A percentile compares a stretch with the other conserved stretches of the same genome.
Evolutionary conservation across 2,329 filamentous ascomycete species (phyloP).

Genomic region (Ascochyta rabiei): DNA sequence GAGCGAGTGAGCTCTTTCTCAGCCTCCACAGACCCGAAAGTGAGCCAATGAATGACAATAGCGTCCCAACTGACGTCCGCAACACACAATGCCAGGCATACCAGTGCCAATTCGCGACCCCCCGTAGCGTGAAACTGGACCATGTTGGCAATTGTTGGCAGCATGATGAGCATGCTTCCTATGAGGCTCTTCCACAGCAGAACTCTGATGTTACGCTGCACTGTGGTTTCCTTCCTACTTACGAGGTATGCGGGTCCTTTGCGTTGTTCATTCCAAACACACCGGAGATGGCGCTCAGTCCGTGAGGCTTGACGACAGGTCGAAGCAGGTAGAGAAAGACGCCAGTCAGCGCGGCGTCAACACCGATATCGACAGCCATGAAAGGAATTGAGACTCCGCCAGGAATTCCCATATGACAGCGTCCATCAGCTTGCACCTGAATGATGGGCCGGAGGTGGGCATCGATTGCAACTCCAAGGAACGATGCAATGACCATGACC

Average conservation of each 20-base stretch:
- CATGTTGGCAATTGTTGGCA: slow-evolving; percentile 45
- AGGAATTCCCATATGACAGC: slow-evolving; percentile 45
- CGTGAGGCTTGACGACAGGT: slow-evolving; percentile 19
- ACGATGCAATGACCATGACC: slow-evolving; percentile 23
- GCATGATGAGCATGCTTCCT: slow-evolving; percentile 39
- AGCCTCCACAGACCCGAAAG: slow-evolving; percentile 13
- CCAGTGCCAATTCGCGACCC: slow-evolving; percentile 40
- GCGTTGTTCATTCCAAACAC: neutral
- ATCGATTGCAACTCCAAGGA: slow-evolving; percentile 25
- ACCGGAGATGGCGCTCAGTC: slow-evolving; percentile 8
- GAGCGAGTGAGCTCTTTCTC: slow-evolving; percentile 6
- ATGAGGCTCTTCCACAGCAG: slow-evolving; percentile 28
- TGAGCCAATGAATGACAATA: slow-evolving; percentile 19
- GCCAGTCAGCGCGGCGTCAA: slow-evolving; percentile 40
- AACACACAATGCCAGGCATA: slow-evolving; percentile 45
- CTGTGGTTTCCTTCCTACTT: slow-evolving; percentile 7
- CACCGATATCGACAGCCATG: slow-evolving; percentile 41
- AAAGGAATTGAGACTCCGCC: slow-evolving; percentile 36
- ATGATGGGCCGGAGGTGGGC: slow-evolving; percentile 35
- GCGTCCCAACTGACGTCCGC: slow-evolving; percentile 37
- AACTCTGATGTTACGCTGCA: slow-evolving; percentile 17
- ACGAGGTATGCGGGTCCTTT: neutral
- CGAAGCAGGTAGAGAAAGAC: slow-evolving; percentile 41
- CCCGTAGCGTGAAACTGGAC: slow-evolving; percentile 33
- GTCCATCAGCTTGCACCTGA: slow-evolving; percentile 31